phyloP scores from a whole-genome alignment of 192 early-diverging fungal species.

The Gonapodya sp. region DNA sequence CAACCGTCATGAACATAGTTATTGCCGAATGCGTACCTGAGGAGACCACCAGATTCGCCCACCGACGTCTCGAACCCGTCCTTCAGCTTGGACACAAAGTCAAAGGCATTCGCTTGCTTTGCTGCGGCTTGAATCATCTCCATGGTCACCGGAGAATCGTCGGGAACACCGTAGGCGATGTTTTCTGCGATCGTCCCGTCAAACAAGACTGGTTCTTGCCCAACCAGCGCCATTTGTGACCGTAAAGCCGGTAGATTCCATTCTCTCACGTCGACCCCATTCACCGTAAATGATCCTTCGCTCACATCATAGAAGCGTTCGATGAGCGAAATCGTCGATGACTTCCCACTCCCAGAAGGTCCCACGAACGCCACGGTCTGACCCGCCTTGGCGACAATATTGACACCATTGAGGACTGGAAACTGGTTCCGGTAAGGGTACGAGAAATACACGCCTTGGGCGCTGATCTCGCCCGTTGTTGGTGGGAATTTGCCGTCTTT shows the following conservation, averaged over 20 bases:
- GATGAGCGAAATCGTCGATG: slow-evolving; percentile 46
- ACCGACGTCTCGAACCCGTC: slow-evolving; percentile 24
- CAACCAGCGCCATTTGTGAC: slow-evolving; percentile 66
- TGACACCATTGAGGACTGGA: slow-evolving; percentile 43
- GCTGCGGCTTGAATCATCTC: slow-evolving; percentile 51
- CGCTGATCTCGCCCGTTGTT: slow-evolving; percentile 11
- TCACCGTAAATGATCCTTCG: slow-evolving; percentile 46
- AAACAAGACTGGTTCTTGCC: slow-evolving; percentile 80
- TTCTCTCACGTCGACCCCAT: slow-evolving; percentile 44
- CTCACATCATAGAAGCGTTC: slow-evolving; percentile 76
- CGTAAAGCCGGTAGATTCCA: slow-evolving; percentile 64
- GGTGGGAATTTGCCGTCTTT: slow-evolving; percentile 23
- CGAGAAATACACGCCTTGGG: slow-evolving; percentile 27
- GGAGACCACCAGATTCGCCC: neutral
- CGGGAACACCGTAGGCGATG: slow-evolving; percentile 62
- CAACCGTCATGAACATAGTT: slow-evolving; percentile 1
- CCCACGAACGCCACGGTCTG: slow-evolving; percentile 81
- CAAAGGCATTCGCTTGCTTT: slow-evolving; percentile 49
- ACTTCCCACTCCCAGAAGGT: slow-evolving; percentile 57
- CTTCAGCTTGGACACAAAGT: slow-evolving; percentile 38
- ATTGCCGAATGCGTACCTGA: slow-evolving; percentile 31
- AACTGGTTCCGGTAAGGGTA: slow-evolving; percentile 57
- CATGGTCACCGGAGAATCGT: slow-evolving; percentile 24
- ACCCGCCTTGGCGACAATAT: slow-evolving; percentile 46
- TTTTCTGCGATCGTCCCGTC: slow-evolving; percentile 71